These are phyloP conservation scores for Chlamydomonas applanata DNA, from an alignment of 139 green algal species.

Conservation along the genomic window DNA sequence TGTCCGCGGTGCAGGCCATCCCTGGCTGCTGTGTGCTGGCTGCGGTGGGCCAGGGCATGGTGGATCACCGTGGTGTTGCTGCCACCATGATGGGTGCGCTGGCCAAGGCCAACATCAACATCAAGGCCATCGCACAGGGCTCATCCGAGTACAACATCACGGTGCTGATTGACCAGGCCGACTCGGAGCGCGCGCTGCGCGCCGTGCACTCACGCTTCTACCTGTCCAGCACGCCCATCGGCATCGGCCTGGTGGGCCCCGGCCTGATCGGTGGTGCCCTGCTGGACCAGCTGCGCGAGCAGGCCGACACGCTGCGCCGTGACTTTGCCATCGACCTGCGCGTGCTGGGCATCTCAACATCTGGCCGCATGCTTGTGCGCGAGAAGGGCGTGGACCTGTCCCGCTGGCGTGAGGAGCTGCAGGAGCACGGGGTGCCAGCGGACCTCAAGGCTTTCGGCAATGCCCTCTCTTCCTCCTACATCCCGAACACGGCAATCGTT, in stretches of 20 bases:
- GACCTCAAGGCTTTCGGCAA: slow-evolving; percentile 53
- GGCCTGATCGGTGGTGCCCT: slow-evolving; percentile 91
- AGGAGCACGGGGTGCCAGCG: background rate
- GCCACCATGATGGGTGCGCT: slow-evolving; percentile 94
- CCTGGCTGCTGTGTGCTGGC: slow-evolving; percentile 90
- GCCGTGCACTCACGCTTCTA: slow-evolving; percentile 96
- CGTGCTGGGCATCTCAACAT: slow-evolving; percentile 78
- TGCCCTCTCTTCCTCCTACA: slow-evolving; percentile 66
- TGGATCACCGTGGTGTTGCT: slow-evolving; percentile 73
- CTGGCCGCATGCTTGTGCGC: slow-evolving; percentile 76
- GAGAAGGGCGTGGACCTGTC: slow-evolving; percentile 78
- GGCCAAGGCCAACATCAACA: slow-evolving; percentile 92
- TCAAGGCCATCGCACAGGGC: slow-evolving; percentile 88
- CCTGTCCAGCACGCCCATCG: slow-evolving; percentile 82
- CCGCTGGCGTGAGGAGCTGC: slow-evolving; percentile 72
- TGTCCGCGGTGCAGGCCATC: slow-evolving; percentile 71
- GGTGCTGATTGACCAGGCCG: slow-evolving; percentile 82
- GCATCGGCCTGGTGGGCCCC: slow-evolving; percentile 87
- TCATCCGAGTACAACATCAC: slow-evolving; percentile 99
- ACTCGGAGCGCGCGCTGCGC: slow-evolving; percentile 68
- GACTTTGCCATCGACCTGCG: slow-evolving; percentile 89
- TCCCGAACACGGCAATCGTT: slow-evolving; percentile 94
- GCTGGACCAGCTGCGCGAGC: slow-evolving; percentile 83
- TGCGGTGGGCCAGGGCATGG: slow-evolving; percentile 93
- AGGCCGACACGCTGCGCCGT: slow-evolving; percentile 59